phyloP scores from a whole-genome alignment of 208 protist genomes.

The Crithidia bombi region DNA sequence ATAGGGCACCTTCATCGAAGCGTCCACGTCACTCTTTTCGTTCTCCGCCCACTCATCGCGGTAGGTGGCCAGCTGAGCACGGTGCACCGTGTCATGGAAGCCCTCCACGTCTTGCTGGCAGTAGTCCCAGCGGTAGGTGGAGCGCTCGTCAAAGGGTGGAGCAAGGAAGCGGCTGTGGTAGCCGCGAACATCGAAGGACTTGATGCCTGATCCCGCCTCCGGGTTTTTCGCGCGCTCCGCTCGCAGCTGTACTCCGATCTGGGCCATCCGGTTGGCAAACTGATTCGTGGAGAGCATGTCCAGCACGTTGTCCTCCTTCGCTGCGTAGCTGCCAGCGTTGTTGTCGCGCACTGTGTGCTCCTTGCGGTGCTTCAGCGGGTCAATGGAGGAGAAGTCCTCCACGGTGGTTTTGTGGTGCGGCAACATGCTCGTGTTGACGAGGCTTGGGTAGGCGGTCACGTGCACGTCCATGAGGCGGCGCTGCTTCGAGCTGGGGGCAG shows the following conservation, averaged over 20 bases:
- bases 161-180: slow-evolving; percentile 37
- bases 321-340: slow-evolving; percentile 36
- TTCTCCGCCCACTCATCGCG: slow-evolving; percentile 66
- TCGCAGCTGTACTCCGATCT: slow-evolving; percentile 52
- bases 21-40: slow-evolving; percentile 65
- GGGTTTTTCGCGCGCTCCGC: slow-evolving; percentile 28
- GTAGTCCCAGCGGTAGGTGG: slow-evolving; percentile 84
- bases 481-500: slow-evolving; percentile 36
- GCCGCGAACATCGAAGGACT: slow-evolving; percentile 13
- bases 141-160: slow-evolving; percentile 63
- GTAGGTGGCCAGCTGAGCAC: slow-evolving; percentile 55
- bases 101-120: slow-evolving; percentile 41
- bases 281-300: slow-evolving; percentile 68
- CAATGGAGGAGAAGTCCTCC: slow-evolving; percentile 51
- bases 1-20: slow-evolving; percentile 70
- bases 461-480: slow-evolving; percentile 72
- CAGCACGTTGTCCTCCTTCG: slow-evolving; percentile 30
- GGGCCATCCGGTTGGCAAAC: slow-evolving; percentile 43
- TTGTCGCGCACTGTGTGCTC: slow-evolving; percentile 50
- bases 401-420: slow-evolving; percentile 35
- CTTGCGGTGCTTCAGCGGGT: slow-evolving; percentile 50
- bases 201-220: slow-evolving; percentile 5
- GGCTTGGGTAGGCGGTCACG: slow-evolving; percentile 70
- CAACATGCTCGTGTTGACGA: slow-evolving; percentile 63
- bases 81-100: slow-evolving; percentile 27